Conservation (phyloP, 2,329 filamentous ascomycete genomes). For the Juglanconis juglandina region DNA sequence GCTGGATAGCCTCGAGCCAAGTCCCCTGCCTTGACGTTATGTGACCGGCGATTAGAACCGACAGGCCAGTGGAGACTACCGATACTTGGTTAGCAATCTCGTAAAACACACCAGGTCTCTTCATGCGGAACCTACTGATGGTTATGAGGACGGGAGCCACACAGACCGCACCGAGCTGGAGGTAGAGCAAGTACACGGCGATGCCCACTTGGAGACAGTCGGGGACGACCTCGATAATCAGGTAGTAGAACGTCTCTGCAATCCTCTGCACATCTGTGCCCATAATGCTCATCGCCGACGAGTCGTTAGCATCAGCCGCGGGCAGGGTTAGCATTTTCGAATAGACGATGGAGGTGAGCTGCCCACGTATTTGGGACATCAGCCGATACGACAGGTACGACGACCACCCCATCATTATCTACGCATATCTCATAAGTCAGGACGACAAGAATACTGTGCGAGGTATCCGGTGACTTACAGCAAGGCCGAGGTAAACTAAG, state of each 20-base stretch:
- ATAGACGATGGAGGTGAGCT: constrained; percentile 26
- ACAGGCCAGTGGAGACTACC: constrained; percentile 5
- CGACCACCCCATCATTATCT: constrained; percentile 8
- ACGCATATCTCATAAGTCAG: not conserved
- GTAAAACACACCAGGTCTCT: not conserved
- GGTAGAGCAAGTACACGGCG: constrained; percentile 26
- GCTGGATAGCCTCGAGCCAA: constrained; percentile 49
- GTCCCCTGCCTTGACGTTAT: constrained; percentile 35
- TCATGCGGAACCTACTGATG: constrained; percentile 27
- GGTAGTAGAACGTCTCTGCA: constrained; percentile 19
- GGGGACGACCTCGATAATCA: constrained; percentile 23
- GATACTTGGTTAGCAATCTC: not conserved
- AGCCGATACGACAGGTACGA: constrained; percentile 21
- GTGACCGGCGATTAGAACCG: constrained; percentile 24
- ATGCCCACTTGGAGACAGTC: constrained; percentile 25
- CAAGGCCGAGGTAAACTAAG: constrained; percentile 21
- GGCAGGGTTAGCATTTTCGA: constrained; percentile 22
- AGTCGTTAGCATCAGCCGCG: constrained; percentile 16
- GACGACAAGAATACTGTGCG: too few species aligned
- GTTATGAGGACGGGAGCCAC: constrained; percentile 41
- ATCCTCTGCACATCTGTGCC: constrained; percentile 28
- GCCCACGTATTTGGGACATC: constrained; percentile 26
- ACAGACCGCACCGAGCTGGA: constrained; percentile 40
- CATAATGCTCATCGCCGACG: constrained; percentile 26
- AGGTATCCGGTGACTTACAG: not conserved